phyloP scores from a whole-genome alignment of 2,329 filamentous ascomycete species.

The Onygenales sp. region DNA sequence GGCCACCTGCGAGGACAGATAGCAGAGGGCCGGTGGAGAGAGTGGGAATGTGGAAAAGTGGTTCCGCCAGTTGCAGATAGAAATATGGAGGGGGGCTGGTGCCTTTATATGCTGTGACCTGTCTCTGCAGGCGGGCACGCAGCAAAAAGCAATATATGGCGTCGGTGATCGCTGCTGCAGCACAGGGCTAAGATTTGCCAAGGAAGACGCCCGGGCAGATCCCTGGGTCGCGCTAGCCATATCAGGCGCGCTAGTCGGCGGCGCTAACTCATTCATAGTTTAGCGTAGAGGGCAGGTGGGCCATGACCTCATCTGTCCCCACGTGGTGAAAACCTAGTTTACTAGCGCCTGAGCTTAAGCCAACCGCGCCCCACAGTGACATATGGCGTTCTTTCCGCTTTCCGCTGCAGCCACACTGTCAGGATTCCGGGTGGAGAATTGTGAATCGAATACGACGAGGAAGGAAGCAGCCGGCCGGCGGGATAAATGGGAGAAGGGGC shows the following conservation, averaged over 20 bases:
- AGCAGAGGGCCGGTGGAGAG: not conserved
- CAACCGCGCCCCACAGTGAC: not conserved
- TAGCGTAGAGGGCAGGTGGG: too few relatives aligned
- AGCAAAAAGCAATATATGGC: not conserved
- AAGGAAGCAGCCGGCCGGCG: too few relatives aligned
- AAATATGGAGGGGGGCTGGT: not conserved
- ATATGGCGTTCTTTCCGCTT: too few relatives aligned
- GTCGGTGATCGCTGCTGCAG: not conserved
- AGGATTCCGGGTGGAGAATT: too few relatives aligned
- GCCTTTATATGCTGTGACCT: too few relatives aligned
- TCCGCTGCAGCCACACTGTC: too few relatives aligned
- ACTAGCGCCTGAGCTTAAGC: not conserved
- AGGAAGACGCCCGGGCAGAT: not conserved
- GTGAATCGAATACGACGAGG: too few relatives aligned
- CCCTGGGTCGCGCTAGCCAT: not conserved
- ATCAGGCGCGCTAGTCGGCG: not conserved
- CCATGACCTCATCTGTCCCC: not conserved
- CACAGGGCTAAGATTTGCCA: not conserved
- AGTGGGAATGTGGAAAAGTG: not conserved
- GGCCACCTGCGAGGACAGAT: not conserved
- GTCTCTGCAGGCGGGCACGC: not conserved
- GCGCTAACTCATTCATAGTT: too few relatives aligned
- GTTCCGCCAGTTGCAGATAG: not conserved
- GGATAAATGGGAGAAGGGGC: too few relatives aligned
- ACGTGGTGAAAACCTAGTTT: not conserved